Base-by-base conservation (phyloP, 352 stramenopile genomes). In the Pythium coloratum region DNA sequence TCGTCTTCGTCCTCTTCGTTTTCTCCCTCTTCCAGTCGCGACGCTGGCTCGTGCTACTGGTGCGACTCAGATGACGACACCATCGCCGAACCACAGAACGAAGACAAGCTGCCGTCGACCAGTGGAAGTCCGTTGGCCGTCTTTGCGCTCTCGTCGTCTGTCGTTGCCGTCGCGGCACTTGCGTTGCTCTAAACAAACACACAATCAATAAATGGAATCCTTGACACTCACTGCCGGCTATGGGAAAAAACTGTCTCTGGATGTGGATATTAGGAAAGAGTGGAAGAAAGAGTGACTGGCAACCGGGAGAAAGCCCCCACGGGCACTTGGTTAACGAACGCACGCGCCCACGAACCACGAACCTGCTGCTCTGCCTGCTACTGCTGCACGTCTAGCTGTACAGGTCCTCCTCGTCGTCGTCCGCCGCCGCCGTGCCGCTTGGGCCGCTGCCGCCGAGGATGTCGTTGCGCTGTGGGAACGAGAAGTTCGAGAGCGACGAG, bases 391-490 rank as follows among this genome's bases (percentile, higher is more conserved):
- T 84, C 78, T 91, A 99, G 78, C 91, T 98, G 89, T 99, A 99
- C 58, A 99, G 87, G 76, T 99, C 97, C 77, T 99, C 97, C 70
- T 99, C 96, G 58, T 98, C 94, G 38, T 98, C 94, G 36, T 97
- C 94, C 9, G 88, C 95, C 18, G 80, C 89, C 6, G 79, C 80
- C 8, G 73, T 80, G 38, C 75, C 90, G 14, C 42, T 64, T 38
- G 69, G 82, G 42, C 75, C 80, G 47, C 65, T 76, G 51, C 67
- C 86, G 55, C 69, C 67, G 47, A 46, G 60, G 53, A 77, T 75
- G 57, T 69, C 84, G 54, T 87, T 91, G 69, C 77, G 80, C 61
- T 84, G 80, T 40, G 87, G 96, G 84, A 99, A 99, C 20, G 94
- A 86, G 85, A 99, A 99, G 44, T 94, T 98, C n/a, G 93, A 88